Percentiles rank a stretch among this genome's conserved stretches.
Conservation (phyloP, 116 monocot genomes). For the Dioscorea cayenensis region DNA sequence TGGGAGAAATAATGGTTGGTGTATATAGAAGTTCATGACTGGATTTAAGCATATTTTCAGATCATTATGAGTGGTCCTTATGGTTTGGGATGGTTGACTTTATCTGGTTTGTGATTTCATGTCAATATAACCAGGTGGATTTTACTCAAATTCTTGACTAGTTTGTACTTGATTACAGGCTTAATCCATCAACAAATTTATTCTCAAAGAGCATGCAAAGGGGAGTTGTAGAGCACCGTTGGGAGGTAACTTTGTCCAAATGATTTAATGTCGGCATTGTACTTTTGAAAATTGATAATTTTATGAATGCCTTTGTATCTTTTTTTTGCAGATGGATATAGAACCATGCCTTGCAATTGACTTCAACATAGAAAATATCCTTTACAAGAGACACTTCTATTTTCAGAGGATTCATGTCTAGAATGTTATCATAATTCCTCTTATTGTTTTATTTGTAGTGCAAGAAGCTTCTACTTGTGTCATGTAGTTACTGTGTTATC, state of each 20-base stretch:
- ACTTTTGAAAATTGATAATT: not conserved
- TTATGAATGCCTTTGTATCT: not conserved
- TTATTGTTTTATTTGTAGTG: not conserved
- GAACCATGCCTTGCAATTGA: slow-evolving; percentile 68
- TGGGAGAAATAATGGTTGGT: too few species aligned
- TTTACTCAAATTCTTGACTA: slow-evolving; percentile 9
- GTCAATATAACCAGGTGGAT: not conserved
- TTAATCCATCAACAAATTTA: slow-evolving; percentile 50
- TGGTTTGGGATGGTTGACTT: too few species aligned
- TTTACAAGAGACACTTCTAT: slow-evolving; percentile 8
- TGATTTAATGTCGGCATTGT: not conserved
- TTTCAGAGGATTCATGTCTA: not conserved
- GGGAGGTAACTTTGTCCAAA: slow-evolving; percentile 64
- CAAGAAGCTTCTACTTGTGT: too few species aligned
- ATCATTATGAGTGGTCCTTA: too few species aligned
- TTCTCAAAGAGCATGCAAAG: slow-evolving; percentile 54
- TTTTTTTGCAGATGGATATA: slow-evolving; percentile 70
- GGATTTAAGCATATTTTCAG: too few species aligned
- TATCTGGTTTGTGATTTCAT: too few species aligned
- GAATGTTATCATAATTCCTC: not conserved
- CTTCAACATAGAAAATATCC: slow-evolving; percentile 80
- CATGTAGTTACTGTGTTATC: too few species aligned
- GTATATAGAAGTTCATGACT: too few species aligned
- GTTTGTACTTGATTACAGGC: slow-evolving; percentile 24
- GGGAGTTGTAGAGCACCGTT: slow-evolving; percentile 44